Percentiles rank a stretch among this genome's conserved stretches.
phyloP scores from a whole-genome alignment of 805 yeast genomes.

The Teunomyces lycoperdinae region DNA sequence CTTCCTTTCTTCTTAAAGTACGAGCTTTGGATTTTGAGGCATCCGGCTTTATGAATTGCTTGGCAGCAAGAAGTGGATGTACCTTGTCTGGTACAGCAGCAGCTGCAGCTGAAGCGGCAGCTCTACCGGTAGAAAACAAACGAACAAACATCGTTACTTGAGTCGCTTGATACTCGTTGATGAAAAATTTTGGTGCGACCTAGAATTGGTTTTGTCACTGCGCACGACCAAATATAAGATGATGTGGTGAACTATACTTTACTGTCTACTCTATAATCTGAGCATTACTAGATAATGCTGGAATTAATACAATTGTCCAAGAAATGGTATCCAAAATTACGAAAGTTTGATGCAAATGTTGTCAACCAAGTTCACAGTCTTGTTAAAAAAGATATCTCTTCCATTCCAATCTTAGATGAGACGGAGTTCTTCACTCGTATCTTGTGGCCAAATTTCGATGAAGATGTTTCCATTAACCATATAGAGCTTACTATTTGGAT shows the following conservation, averaged over 20 bases:
- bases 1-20: constrained; percentile 37
- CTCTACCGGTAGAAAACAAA: constrained; percentile 16
- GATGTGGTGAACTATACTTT: neutral
- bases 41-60: constrained; percentile 31
- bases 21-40: constrained; percentile 32
- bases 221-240: constrained; percentile 7
- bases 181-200: constrained; percentile 1
- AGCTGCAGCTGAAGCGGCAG: constrained; percentile 8
- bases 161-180: neutral
- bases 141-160: constrained; percentile 10
- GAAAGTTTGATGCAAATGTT: constrained; percentile 13
- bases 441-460: constrained; percentile 41
- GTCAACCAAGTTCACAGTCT: constrained; percentile 16
- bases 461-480: constrained; percentile 40
- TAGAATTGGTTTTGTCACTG: neutral
- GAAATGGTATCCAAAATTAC: constrained; percentile 19
- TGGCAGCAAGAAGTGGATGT: constrained; percentile 33
- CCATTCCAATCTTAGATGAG: constrained; percentile 8
- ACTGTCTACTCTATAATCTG: neutral
- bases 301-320: constrained; percentile 6
- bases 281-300: neutral
- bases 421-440: constrained; percentile 25
- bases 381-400: neutral
- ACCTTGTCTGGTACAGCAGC: constrained; percentile 4
- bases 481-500: constrained; percentile 29